phyloP scores from a whole-genome alignment of 345 rosid genomes.

The Moricandia moricandioides region DNA sequence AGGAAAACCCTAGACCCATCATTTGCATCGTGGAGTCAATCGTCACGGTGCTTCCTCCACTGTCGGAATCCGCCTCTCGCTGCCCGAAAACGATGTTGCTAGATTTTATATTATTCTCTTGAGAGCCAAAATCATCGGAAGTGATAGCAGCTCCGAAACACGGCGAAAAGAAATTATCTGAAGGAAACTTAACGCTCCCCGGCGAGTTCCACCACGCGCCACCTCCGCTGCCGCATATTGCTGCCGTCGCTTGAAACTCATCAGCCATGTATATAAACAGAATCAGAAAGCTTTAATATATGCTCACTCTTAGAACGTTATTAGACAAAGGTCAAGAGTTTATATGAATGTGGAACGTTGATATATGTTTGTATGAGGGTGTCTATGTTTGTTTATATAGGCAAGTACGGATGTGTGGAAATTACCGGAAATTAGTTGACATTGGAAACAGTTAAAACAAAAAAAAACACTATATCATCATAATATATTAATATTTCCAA shows the following conservation, averaged over 20 bases:
- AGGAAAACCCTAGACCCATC: constrained; percentile 40
- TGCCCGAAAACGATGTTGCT: constrained; percentile 33
- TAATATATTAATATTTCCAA: constrained; percentile 28
- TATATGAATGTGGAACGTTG: constrained; percentile 14
- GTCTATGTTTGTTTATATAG: constrained; percentile 32
- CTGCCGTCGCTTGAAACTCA: constrained; percentile 35
- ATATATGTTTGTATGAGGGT: constrained; percentile 22
- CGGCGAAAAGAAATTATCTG: constrained; percentile 36
- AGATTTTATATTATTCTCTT: constrained; percentile 32
- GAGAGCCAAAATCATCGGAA: constrained; percentile 26
- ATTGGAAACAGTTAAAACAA: constrained; percentile 20
- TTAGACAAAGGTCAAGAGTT: constrained; percentile 12
- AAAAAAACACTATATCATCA: constrained; percentile 21
- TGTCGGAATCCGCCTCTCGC: constrained; percentile 40
- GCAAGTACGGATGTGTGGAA: constrained; percentile 41
- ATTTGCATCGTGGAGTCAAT: constrained; percentile 38
- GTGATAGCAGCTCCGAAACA: constrained; percentile 28
- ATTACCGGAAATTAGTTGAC: constrained; percentile 41
- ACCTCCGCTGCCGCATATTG: constrained; percentile 29
- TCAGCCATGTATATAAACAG: constrained; percentile 33
- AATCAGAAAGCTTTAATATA: neutral
- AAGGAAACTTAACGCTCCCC: constrained; percentile 35
- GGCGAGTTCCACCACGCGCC: constrained; percentile 41
- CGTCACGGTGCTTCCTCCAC: constrained; percentile 43
- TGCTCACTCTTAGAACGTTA: neutral